Evolutionary conservation across 1,139 yeast genomes (phyloP).

Genomic region (Geotrichum siamense): DNA sequence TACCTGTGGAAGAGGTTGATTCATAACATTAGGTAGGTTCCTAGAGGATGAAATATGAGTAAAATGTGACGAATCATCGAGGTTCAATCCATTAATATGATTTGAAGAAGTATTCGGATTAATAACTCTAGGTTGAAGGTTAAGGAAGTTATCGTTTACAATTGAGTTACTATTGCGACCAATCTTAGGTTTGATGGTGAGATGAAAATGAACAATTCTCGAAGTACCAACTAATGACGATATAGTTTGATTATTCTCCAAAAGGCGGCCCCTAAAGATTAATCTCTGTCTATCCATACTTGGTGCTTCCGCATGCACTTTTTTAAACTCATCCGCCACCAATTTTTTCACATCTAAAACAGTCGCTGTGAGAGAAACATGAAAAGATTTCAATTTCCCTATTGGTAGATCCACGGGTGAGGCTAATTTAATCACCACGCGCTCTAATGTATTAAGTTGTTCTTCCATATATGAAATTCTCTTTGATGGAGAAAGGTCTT

Average conservation of each 20-base stretch:
- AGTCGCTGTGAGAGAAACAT: constrained; percentile 3
- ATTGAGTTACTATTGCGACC: too few species aligned
- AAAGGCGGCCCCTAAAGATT: constrained; percentile 16
- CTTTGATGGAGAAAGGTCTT: not conserved
- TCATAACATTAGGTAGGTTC: too few species aligned
- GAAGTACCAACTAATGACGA: constrained; percentile 7
- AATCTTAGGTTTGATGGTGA: constrained; percentile 10
- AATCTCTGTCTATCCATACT: constrained; percentile 15
- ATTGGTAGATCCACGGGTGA: constrained; percentile 16
- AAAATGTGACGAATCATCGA: too few species aligned
- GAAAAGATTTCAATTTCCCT: constrained; percentile 8
- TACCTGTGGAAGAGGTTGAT: not conserved
- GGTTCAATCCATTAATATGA: too few species aligned
- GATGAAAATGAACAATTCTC: constrained; percentile 14
- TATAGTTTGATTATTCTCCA: constrained; percentile 9
- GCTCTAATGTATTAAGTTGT: not conserved
- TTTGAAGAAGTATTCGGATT: too few species aligned
- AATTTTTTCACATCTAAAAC: constrained; percentile 1
- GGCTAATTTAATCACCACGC: constrained; percentile 11
- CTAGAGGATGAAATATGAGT: too few species aligned
- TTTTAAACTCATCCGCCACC: not conserved
- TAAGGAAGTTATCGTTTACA: too few species aligned
- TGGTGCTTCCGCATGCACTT: constrained; percentile 5
- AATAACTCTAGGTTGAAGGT: too few species aligned
- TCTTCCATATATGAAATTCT: not conserved